Base-by-base conservation (phyloP, 257 asterid genomes). In the Salvia rosmarinus region DNA sequence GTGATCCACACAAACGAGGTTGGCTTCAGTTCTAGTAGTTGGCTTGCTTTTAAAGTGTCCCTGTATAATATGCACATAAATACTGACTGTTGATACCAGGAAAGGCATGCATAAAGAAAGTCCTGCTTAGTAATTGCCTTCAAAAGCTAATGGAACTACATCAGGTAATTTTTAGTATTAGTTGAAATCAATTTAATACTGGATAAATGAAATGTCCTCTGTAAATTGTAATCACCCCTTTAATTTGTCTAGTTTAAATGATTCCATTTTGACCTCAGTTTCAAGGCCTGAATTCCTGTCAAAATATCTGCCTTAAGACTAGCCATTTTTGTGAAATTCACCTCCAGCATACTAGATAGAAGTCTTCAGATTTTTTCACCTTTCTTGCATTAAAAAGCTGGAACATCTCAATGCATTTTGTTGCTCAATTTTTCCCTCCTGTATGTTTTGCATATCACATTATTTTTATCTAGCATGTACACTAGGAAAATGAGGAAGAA, bases 1-100 rank as follows among this genome's bases (percentile, higher is more conserved):
- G 99, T 73, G 98, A 95, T 77, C 99, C 98, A 65, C 86, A 95
- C 78, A 89, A 96, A 77, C 90, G 99, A 88, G 99, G 99, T 95
- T 76, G 59, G 79, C 70, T 39, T 74, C 52, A 68, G 35, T 70
- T 64, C 37, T 19, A 20, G 11, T 63, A 17, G 52, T 78, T 72
- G 20, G 32, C 47, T 23, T 69, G 30, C 20, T 34, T 34, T 39
- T 49, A 58, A 64, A 64, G 72, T n/a, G 59, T 61, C 28, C 49
- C 17, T 25, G 59, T 66, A n/a, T 71, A 70, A 75, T 73, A 44
- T 16, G 47, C 50, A 75, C 68, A 44, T 70, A 43, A 73, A 60
- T 32, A 72, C 37, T 75, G 25, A 20, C 58, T 20, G 46, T 72
- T 69, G 71, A 64, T 75, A 51, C 81, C 91, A 95, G 99, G 98